A percentile compares a stretch with the other conserved stretches of the same genome.
These are phyloP conservation scores for Plasmodium sp. DNA, from an alignment of 169 alveolate species.

Conservation along the genomic window DNA sequence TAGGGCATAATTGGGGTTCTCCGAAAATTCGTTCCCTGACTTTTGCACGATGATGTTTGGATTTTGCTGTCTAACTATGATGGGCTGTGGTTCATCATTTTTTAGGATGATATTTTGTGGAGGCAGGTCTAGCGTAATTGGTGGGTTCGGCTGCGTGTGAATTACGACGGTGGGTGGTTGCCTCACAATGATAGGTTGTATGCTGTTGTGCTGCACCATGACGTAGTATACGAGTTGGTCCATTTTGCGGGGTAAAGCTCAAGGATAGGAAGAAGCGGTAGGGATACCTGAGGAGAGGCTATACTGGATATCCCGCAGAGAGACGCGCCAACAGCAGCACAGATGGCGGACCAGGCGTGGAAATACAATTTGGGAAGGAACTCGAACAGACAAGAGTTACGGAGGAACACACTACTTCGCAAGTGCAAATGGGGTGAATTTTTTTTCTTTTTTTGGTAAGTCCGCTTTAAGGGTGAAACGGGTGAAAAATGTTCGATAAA, in stretches of 20 bases:
- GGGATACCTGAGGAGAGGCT: background rate
- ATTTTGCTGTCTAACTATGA: conserved; percentile 72
- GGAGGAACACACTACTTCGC: background rate
- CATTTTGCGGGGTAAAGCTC: background rate
- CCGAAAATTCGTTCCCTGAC: conserved; percentile 33
- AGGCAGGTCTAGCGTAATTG: conserved; percentile 68
- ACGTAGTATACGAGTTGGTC: conserved; percentile 42
- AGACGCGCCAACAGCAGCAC: background rate
- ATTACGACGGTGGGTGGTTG: conserved; percentile 63
- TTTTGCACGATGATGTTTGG: conserved; percentile 63
- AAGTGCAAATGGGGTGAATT: background rate
- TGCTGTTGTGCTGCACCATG: conserved; percentile 23
- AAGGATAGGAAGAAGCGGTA: background rate
- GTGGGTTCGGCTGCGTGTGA: conserved; percentile 35
- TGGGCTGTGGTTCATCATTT: conserved; percentile 71
- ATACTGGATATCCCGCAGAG: background rate
- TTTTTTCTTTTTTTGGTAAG: background rate
- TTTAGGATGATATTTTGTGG: conserved; percentile 73
- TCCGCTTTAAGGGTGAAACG: background rate
- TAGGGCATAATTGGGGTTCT: conserved; percentile 3
- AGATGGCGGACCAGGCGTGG: background rate
- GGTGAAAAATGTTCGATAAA: background rate
- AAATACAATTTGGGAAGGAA: background rate
- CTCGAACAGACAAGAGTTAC: background rate
- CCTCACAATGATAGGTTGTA: conserved; percentile 68